Evolutionary conservation across 225 moss, liverwort and hornwort genomes (phyloP).

Genomic region (Pleurozium schreberi): DNA sequence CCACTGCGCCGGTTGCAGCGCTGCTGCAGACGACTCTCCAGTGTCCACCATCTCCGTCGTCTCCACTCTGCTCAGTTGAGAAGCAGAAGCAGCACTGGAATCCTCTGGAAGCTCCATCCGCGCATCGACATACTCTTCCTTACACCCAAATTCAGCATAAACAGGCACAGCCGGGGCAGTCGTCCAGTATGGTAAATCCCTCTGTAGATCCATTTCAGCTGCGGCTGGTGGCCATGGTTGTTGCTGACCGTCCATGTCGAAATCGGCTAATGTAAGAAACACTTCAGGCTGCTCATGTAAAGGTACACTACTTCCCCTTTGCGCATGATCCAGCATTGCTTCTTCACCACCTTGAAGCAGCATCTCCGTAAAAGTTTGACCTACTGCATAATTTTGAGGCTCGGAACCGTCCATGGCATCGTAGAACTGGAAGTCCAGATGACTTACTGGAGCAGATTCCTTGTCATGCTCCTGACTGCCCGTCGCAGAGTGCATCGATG

Average conservation of each 20-base stretch:
- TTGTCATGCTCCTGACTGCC: neutral
- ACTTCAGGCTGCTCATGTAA: neutral
- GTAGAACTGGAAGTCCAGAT: neutral
- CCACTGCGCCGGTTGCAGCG: neutral
- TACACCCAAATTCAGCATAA: neutral
- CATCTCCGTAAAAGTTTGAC: neutral
- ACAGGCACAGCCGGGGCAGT: neutral
- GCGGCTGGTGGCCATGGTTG: neutral
- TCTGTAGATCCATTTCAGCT: neutral
- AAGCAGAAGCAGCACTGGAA: neutral
- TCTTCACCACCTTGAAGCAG: neutral
- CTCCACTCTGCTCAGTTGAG: neutral
- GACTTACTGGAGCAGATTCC: neutral
- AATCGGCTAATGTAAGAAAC: neutral
- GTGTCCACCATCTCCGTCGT: slow-evolving; percentile 9
- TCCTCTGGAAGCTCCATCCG: neutral
- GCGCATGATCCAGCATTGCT: neutral
- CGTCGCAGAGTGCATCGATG: neutral
- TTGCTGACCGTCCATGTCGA: neutral
- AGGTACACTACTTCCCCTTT: neutral
- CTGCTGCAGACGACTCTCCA: slow-evolving; percentile 1
- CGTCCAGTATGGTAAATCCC: neutral
- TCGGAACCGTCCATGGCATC: slow-evolving; percentile 10
- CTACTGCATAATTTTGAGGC: neutral
- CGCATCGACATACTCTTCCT: slow-evolving; percentile 8